These are phyloP conservation scores for Deuterostichococcus epilithicus DNA, from an alignment of 139 green algal genomes.

Conservation along the genomic window DNA sequence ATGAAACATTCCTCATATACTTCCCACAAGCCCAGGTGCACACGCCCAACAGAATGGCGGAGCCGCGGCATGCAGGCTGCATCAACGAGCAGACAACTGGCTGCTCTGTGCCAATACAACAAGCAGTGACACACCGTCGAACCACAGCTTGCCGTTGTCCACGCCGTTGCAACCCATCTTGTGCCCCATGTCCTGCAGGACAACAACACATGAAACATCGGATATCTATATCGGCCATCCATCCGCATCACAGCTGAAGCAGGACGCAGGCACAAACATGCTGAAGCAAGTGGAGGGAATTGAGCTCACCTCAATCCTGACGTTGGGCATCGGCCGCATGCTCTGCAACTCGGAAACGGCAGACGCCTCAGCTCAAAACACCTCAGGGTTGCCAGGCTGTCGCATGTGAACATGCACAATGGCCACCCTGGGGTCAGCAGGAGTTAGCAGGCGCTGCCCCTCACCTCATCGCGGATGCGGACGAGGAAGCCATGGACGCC, in stretches of 20 bases:
- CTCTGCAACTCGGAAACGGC: not conserved
- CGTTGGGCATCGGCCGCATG: slow-evolving; percentile 24
- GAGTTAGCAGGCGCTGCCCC: too few species aligned
- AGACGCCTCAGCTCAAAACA: not conserved
- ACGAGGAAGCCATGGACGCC: slow-evolving; percentile 91
- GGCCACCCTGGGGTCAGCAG: too few species aligned
- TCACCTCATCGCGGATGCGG: slow-evolving; percentile 62
- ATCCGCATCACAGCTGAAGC: too few species aligned
- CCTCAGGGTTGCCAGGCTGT: too few species aligned
- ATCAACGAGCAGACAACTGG: too few species aligned
- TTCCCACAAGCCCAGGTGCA: not conserved
- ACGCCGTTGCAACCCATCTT: slow-evolving; percentile 91
- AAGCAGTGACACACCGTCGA: slow-evolving; percentile 42
- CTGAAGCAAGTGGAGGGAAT: too few species aligned
- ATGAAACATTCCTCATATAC: not conserved
- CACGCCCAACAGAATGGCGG: too few species aligned
- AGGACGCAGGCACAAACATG: too few species aligned
- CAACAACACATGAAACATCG: too few species aligned
- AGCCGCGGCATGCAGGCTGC: too few species aligned
- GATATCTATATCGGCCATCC: too few species aligned
- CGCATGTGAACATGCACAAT: too few species aligned
- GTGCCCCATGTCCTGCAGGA: slow-evolving; percentile 70
- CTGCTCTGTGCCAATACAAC: not conserved
- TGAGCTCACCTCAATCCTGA: slow-evolving; percentile 32
- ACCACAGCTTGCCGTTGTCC: slow-evolving; percentile 90